Base-by-base conservation (phyloP, 2,329 filamentous ascomycete genomes). In the Dactylellina parvicollis region DNA sequence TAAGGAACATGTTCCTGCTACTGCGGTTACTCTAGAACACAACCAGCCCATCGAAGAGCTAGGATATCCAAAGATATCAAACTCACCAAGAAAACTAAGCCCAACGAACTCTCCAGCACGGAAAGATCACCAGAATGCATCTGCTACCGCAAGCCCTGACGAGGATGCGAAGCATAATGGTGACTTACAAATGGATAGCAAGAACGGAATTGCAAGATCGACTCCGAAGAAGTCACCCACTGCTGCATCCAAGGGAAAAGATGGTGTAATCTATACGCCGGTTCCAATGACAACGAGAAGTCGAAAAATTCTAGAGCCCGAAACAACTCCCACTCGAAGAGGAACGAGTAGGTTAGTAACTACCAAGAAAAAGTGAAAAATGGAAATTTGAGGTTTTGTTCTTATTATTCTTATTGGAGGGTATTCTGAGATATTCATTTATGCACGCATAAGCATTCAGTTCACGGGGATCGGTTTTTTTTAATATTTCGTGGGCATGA, bases 231-330 rank as follows among this genome's bases (percentile, higher is more conserved):
- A 73, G 24, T 73, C 60, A 8, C 60, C 69, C 18, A 16, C 69
- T 0, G 46, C 34, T 4, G 20, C 55, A 18, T 36, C 52, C n/a
- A 69, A 60, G 18, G 54, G 55, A 4, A 66, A 73, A 44, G 69
- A 59, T 49, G 36, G 34, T 30, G 26, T 26, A 16, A 14, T 16
- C 4, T 73, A 44, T 30, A 73, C 54, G 1, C 69, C 69, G 8
- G 38, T 49, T 7, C 60, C 69, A n/a, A 73, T 73, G 69, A 73
- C 69, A 24, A 73, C 69, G 14, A 73, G 69, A 32, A 73, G 69
- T 30, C 69, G 69, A 7, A 64, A 36, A 36, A 24, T 34, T 26
- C 14, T 73, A 4, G 69, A 73, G 18, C 46, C 60, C 16, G 69
- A 73, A 22, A 61, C 59, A 12, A 72, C 69, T 8, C 69, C 69